Evolutionary conservation across 345 rosid genomes (phyloP).

Genomic region (Salix caprea): DNA sequence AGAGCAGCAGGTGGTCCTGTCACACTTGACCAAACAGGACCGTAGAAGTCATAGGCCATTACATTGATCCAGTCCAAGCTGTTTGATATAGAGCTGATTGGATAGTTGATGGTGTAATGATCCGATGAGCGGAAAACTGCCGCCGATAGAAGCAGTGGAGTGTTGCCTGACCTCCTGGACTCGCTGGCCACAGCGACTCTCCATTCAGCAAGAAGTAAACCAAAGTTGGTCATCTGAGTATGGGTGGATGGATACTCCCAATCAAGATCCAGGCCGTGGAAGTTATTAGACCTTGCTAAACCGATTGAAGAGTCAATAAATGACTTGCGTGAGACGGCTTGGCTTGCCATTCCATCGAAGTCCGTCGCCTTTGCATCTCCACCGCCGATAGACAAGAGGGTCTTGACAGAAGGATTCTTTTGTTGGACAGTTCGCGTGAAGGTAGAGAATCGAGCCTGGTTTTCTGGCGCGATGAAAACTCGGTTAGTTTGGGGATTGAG

Average conservation of each 20-base stretch:
- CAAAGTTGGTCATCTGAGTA: slow-evolving; percentile 19
- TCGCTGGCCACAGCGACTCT: slow-evolving; percentile 19
- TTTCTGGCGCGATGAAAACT: slow-evolving; percentile 38
- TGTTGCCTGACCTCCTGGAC: slow-evolving; percentile 9
- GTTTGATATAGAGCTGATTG: slow-evolving; percentile 10
- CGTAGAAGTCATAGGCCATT: slow-evolving; percentile 24
- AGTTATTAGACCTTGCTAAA: slow-evolving; percentile 41
- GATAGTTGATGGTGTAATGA: slow-evolving; percentile 18
- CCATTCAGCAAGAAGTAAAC: slow-evolving; percentile 30
- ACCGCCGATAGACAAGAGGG: slow-evolving; percentile 61
- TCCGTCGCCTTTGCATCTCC: slow-evolving; percentile 27
- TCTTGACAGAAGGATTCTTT: slow-evolving; percentile 43
- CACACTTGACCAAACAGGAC: slow-evolving; percentile 17
- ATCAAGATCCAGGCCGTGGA: slow-evolving; percentile 32
- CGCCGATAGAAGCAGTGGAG: slow-evolving; percentile 20
- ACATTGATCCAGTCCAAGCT: slow-evolving; percentile 23
- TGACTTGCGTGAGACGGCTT: slow-evolving; percentile 37
- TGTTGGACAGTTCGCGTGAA: slow-evolving; percentile 52
- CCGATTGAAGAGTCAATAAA: slow-evolving; percentile 53
- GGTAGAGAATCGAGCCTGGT: slow-evolving; percentile 40
- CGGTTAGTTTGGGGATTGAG: slow-evolving; percentile 35
- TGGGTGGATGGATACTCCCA: slow-evolving; percentile 6
- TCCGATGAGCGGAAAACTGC: slow-evolving; percentile 16
- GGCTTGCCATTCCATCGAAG: slow-evolving; percentile 49
- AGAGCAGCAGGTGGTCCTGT: slow-evolving; percentile 26